These are phyloP conservation scores for Lasiosphaeria miniovina DNA, from an alignment of 495 filamentous ascomycete species.

Conservation along the genomic window DNA sequence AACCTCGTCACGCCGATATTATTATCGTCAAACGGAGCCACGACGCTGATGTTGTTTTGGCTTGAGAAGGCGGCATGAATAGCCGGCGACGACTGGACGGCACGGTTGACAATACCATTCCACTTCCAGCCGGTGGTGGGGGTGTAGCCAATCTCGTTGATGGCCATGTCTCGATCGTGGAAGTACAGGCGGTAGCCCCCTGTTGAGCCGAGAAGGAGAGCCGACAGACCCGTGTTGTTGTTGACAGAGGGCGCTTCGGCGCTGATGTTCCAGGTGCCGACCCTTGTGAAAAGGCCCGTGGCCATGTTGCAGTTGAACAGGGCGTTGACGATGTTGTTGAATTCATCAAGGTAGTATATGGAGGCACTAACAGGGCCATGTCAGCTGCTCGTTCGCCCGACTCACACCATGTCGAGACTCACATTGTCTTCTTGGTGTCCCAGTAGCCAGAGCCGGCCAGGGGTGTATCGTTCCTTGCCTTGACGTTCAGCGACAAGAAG, in stretches of 20 bases:
- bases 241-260: constrained; percentile 16
- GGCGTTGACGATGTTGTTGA: constrained; percentile 27
- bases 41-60: constrained; percentile 33
- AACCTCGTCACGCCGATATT: constrained; percentile 28
- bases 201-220: constrained; percentile 26
- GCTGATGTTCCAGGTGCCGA: constrained; percentile 29
- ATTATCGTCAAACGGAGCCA: constrained; percentile 23
- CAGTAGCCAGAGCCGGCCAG: constrained; percentile 35
- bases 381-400: background rate
- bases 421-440: constrained; percentile 19
- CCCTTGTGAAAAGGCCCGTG: constrained; percentile 24
- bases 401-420: constrained; percentile 7
- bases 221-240: constrained; percentile 28
- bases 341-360: constrained; percentile 29
- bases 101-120: constrained; percentile 26
- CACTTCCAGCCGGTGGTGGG: constrained; percentile 21
- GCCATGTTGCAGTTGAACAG: constrained; percentile 32
- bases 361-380: constrained; percentile 21
- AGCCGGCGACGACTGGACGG: constrained; percentile 21
- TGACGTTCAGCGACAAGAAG: constrained; percentile 18
- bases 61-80: constrained; percentile 25
- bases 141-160: constrained; percentile 31
- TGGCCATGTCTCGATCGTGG: constrained; percentile 28
- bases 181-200: constrained; percentile 37
- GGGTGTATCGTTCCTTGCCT: constrained; percentile 33